Conservation (phyloP, 2,329 filamentous ascomycete genomes). For the Neopestalotiopsis clavispora region DNA sequence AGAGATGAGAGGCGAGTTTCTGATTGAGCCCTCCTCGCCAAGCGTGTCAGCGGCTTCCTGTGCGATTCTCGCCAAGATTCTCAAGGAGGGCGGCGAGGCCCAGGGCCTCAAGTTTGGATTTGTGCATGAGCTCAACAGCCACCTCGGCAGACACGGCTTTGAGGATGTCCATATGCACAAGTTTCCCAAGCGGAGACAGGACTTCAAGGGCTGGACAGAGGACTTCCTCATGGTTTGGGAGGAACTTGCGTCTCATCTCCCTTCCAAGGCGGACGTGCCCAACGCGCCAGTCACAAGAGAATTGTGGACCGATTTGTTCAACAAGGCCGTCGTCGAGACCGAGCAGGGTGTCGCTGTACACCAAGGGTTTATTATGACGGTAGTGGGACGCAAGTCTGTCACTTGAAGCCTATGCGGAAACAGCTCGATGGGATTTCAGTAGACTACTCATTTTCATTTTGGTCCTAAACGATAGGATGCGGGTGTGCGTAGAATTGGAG, state of each 20-base stretch:
- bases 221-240: slow-evolving; percentile 33
- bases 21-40: slow-evolving; percentile 17
- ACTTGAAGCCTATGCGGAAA: too few species aligned
- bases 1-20: slow-evolving; percentile 23
- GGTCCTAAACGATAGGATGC: too few species aligned
- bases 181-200: slow-evolving; percentile 17
- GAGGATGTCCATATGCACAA: slow-evolving; percentile 13
- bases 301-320: slow-evolving; percentile 25
- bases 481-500: too few species aligned
- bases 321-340: slow-evolving; percentile 28
- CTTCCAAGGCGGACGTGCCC: slow-evolving; percentile 21
- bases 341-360: slow-evolving; percentile 29
- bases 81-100: slow-evolving; percentile 16
- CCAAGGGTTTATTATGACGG: not conserved
- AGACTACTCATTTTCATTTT: too few species aligned
- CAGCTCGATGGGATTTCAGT: too few species aligned
- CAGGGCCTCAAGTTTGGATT: slow-evolving; percentile 18
- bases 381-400: not conserved
- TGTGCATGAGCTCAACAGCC: slow-evolving; percentile 19
- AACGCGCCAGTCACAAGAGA: slow-evolving; percentile 27
- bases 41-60: slow-evolving; percentile 15
- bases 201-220: slow-evolving; percentile 32
- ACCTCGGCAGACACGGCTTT: slow-evolving; percentile 20
- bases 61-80: slow-evolving; percentile 20
- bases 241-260: slow-evolving; percentile 26